Conservation (phyloP, 2,329 filamentous ascomycete species). For the Monosporascus cannonballus region DNA sequence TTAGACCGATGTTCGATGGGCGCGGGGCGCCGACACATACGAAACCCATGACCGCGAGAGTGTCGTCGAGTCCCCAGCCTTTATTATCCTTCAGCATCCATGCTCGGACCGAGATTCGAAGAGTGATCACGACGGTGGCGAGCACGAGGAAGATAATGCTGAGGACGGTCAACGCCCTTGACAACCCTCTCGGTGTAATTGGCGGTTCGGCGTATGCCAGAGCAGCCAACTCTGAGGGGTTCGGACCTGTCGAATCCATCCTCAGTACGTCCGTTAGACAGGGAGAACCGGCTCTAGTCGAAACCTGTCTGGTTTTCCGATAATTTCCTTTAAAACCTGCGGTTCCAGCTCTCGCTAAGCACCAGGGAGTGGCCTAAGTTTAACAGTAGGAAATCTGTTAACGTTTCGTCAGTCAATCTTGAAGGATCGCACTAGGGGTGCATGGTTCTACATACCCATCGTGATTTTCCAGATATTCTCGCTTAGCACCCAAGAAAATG, state of each 20-base stretch:
- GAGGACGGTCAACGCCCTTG: background rate
- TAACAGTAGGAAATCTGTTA: too few species aligned
- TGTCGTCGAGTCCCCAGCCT: background rate
- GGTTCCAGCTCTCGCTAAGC: too few species aligned
- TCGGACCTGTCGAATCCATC: background rate
- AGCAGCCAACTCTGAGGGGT: background rate
- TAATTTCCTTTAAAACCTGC: too few species aligned
- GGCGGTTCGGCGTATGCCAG: conserved; percentile 8
- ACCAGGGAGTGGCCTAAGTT: too few species aligned
- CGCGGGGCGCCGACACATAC: background rate
- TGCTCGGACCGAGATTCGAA: background rate
- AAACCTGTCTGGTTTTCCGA: too few species aligned
- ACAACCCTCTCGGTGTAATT: background rate
- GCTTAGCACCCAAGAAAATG: too few species aligned
- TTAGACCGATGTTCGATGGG: background rate
- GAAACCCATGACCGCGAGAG: background rate
- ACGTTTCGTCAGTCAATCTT: too few species aligned
- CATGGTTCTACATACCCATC: too few species aligned
- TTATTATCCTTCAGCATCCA: background rate
- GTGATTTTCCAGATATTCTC: too few species aligned
- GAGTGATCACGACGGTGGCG: background rate
- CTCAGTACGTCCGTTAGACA: background rate
- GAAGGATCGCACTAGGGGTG: too few species aligned
- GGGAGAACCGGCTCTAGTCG: too few species aligned
- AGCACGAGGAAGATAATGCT: background rate